These are phyloP conservation scores for Solanum corneliomulleri DNA, from an alignment of 257 asterid species.

Conservation along the genomic window DNA sequence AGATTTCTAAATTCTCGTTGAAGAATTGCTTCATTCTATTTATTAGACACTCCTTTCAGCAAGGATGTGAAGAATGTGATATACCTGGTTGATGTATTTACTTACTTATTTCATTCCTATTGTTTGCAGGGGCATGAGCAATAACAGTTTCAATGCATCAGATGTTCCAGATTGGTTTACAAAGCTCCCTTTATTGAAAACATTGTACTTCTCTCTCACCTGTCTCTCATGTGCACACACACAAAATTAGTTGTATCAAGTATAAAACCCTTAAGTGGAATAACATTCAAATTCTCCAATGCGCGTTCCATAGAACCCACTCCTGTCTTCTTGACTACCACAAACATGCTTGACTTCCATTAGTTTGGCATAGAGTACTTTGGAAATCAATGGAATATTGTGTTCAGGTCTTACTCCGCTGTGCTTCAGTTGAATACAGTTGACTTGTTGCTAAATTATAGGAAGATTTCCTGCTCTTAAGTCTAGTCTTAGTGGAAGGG, in stretches of 20 bases:
- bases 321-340: neutral
- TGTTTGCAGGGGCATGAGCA: constrained; percentile 81
- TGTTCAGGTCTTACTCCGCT: neutral
- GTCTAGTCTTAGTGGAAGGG: neutral
- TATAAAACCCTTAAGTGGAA: neutral
- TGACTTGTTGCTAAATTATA: neutral
- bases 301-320: neutral
- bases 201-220: constrained; percentile 39
- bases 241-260: neutral
- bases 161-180: constrained; percentile 49
- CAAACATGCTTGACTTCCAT: neutral
- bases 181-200: constrained; percentile 56
- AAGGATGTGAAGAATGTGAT: neutral
- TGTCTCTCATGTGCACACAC: neutral
- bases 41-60: neutral
- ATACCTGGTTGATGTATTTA: neutral
- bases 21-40: neutral
- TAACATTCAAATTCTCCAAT: neutral
- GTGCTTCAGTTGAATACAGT: neutral
- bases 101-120: neutral
- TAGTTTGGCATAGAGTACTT: neutral
- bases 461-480: neutral
- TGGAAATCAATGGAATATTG: neutral
- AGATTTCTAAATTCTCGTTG: neutral
- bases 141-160: constrained; percentile 56